Base-by-base conservation (phyloP, 2,329 filamentous ascomycete species). In the Beauveria scarabaeidicola region DNA sequence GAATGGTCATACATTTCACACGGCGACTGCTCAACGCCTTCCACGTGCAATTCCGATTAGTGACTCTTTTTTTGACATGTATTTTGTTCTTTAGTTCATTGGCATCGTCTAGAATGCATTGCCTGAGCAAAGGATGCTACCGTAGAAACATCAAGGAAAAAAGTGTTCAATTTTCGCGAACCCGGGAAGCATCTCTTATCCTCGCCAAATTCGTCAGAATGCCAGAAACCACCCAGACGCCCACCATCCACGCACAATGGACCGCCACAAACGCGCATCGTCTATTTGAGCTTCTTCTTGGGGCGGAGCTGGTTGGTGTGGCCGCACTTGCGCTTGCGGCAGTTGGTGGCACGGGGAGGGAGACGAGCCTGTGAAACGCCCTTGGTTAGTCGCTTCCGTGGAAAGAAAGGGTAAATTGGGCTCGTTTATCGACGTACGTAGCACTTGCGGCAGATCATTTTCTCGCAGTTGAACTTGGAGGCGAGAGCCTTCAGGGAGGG, bases 361-460 rank as follows among this genome's bases (percentile, higher is more conserved):
- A 97, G 91, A 78, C 93, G 92, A 65, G 84, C 84, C 81, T 85
- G 61, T 51, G 60, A 52, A 51, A 40, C 44, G 9, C 9, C 36
- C 15, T 8, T 10, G 36, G 61, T 64, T 32, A 63, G 62, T 29
- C 9, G 15, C 10, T 19, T 46, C 15, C 15, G 10, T 6, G 36
- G 8, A 15, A 36, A 15, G 11, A 2, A 15, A 15, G 5, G 27
- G 15, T 44, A 29, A 6, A 8, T 46, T 52, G 38, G 54, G 32
- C 32, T 36, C 17, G 52, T 62, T 40, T 29, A n/a, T 50, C 51
- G 61, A 87, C 89, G 72, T 87, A 94, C 91, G 81, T 97, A 97
- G 89, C 94, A 99, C 90, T 99, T 97, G 85, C 94, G 93, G 91
- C 94, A 97, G 81, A 97, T 96, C 89, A 93, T 93, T 89, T 97